Percentiles rank a stretch among this genome's conserved stretches.
phyloP scores from a whole-genome alignment of 805 yeast genomes.

The Kazachstania bromeliacearum region DNA sequence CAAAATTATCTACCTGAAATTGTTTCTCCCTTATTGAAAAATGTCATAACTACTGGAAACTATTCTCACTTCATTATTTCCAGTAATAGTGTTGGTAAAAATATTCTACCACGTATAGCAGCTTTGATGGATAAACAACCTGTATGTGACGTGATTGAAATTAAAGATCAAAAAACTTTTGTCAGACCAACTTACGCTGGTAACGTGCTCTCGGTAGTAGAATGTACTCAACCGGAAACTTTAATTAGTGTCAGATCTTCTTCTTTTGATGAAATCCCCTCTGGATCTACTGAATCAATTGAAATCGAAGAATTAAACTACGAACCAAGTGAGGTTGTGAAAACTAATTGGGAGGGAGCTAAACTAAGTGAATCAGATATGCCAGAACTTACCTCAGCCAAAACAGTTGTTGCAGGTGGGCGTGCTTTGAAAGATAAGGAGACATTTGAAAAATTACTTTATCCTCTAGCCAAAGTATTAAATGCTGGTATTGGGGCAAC shows the following conservation, averaged over 20 bases:
- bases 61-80: slow-evolving; percentile 66
- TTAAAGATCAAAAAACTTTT: slow-evolving; percentile 51
- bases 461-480: slow-evolving; percentile 75
- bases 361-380: slow-evolving; percentile 64
- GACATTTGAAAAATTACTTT: slow-evolving; percentile 64
- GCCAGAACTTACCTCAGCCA: slow-evolving; percentile 84
- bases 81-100: slow-evolving; percentile 83
- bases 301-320: slow-evolving; percentile 22
- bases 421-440: slow-evolving; percentile 88
- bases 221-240: slow-evolving; percentile 53
- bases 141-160: slow-evolving; percentile 66
- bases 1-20: slow-evolving; percentile 74
- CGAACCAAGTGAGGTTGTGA: slow-evolving; percentile 8
- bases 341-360: slow-evolving; percentile 54
- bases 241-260: slow-evolving; percentile 77
- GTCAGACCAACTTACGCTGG: slow-evolving; percentile 96
- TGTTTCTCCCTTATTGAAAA: slow-evolving; percentile 57
- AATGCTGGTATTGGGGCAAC: slow-evolving; percentile 96
- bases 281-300: slow-evolving; percentile 41
- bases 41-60: slow-evolving; percentile 23
- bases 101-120: slow-evolving; percentile 75
- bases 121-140: slow-evolving; percentile 85
- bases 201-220: slow-evolving; percentile 78
- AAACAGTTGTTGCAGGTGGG: slow-evolving; percentile 82
- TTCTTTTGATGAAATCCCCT: slow-evolving; percentile 50